These are phyloP conservation scores for Phytophthora cajani DNA, from an alignment of 352 stramenopile genomes.

Conservation along the genomic window DNA sequence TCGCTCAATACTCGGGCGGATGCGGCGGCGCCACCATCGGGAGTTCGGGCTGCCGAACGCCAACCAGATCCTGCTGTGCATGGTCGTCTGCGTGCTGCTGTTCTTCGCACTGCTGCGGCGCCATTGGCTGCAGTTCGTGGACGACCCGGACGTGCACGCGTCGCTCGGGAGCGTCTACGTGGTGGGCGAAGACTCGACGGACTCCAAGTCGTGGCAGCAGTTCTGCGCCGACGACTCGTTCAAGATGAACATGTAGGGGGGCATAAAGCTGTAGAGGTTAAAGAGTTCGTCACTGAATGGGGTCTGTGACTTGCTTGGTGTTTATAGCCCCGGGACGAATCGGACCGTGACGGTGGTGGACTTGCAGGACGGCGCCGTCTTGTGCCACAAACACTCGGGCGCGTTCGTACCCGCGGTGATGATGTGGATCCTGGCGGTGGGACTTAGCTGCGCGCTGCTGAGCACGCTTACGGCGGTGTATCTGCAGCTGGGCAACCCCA, in stretches of 20 bases:
- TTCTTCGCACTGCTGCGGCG: slow-evolving; percentile 70
- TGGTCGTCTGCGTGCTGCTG: slow-evolving; percentile 58
- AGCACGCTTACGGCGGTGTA: slow-evolving; percentile 61
- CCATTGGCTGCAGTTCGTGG: slow-evolving; percentile 66
- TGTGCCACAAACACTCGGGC: slow-evolving; percentile 46
- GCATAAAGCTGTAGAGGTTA: too few relatives aligned
- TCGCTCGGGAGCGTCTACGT: slow-evolving; percentile 68
- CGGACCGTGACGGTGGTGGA: slow-evolving; percentile 32
- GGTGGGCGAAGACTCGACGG: slow-evolving; percentile 36
- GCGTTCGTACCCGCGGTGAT: slow-evolving; percentile 41
- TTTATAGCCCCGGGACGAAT: slow-evolving; percentile 37
- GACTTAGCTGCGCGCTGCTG: slow-evolving; percentile 53
- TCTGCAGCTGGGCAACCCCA: slow-evolving; percentile 71
- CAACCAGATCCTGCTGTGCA: slow-evolving; percentile 83
- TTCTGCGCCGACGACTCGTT: slow-evolving; percentile 57
- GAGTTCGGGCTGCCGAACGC: slow-evolving; percentile 84
- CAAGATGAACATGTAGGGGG: slow-evolving; percentile 26
- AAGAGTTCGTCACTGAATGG: slow-evolving; percentile 1
- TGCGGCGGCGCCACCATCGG: slow-evolving; percentile 59
- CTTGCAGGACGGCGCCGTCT: slow-evolving; percentile 37
- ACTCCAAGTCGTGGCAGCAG: slow-evolving; percentile 54
- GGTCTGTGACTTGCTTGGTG: neutral
- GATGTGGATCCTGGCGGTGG: slow-evolving; percentile 51
- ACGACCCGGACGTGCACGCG: slow-evolving; percentile 52
- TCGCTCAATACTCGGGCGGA: slow-evolving; percentile 13